phyloP scores from a whole-genome alignment of 2,329 filamentous ascomycete genomes.

The Metarhizium album region DNA sequence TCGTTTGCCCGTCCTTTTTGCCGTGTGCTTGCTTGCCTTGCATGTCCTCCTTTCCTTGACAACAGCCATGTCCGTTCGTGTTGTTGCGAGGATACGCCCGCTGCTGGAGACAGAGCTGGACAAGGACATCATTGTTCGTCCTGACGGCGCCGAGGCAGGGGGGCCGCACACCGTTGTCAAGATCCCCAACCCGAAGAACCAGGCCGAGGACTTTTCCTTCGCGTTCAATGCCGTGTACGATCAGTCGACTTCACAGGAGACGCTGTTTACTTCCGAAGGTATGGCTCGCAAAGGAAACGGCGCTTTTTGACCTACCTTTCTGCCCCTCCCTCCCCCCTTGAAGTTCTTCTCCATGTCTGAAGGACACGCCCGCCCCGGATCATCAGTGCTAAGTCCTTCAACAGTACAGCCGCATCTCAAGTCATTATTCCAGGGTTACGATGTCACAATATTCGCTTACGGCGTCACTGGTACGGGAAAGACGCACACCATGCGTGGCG shows the following conservation, averaged over 20 bases:
- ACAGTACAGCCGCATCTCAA: constrained; percentile 82
- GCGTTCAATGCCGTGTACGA: constrained; percentile 92
- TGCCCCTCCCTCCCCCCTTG: neutral
- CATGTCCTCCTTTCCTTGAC: constrained; percentile 9
- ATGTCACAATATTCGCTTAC: constrained; percentile 86
- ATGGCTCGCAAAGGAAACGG: constrained; percentile 16
- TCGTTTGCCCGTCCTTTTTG: neutral
- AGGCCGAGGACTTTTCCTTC: constrained; percentile 82
- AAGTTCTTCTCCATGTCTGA: neutral
- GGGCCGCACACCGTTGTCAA: constrained; percentile 60
- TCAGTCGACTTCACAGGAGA: constrained; percentile 67
- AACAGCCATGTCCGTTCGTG: constrained; percentile 55
- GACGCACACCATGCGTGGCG: constrained; percentile 92
- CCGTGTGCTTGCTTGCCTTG: constrained; percentile 5
- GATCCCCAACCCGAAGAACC: constrained; percentile 91
- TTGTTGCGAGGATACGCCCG: constrained; percentile 84
- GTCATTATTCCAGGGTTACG: constrained; percentile 79
- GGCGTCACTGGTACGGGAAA: constrained; percentile 90
- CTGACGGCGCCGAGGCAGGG: constrained; percentile 50
- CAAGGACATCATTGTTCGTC: constrained; percentile 73
- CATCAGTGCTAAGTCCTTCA: constrained; percentile 14
- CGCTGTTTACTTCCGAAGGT: constrained; percentile 85
- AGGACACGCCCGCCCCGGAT: neutral
- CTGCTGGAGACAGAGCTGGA: constrained; percentile 77
- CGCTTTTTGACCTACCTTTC: neutral